Evolutionary conservation across 129 eudicot species (phyloP), one percentile per base, ranked within the genome.

Genomic region (Erigeron canadensis): DNA sequence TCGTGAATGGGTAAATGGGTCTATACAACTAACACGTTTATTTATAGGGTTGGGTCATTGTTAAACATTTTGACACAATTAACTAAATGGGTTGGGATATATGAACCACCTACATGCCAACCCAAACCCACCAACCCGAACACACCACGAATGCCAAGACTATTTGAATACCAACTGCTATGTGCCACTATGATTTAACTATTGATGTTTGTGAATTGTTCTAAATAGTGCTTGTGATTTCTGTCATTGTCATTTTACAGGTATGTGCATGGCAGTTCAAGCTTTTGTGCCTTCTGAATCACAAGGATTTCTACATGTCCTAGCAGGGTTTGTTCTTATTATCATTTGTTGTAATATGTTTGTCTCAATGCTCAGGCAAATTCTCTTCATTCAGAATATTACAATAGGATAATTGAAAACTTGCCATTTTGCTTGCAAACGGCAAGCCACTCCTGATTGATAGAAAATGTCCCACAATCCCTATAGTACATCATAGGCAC

Each of bases 211-310:
- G 59, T 28, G 8, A 10, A 5, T 34, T 39, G 1, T 50, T n/a
- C 28, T 8, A 10, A 58, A 13, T 57, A 23, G 4, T 56, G 75
- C 53, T 70, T n/a, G n/a, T 54, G 61, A 19, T 56, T 17, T 10
- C 15, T 74, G 65, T 57, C 19, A 40, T 37, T 57, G 12, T 46
- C 15, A n/a, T 23, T 43, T 61, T 16, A 75, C 73, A 86, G 96
- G 98, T 63, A 84, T 92, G 96, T 92, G 98, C 88, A 81, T 92
- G 96, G 95, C 98, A 7, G 86, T 89, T 77, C 88, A 86, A 76
- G 89, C 89, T 2, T 92, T 88, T 81, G 39, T 80, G 65, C 87
- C 94, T 13, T 71, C 91, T 6, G 87, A 77, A 65, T 82, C 87
- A 22, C 89, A 86, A 58, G 96, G 91, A 13, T 83, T 71, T 77